Conservation (phyloP, 495 filamentous ascomycete genomes). For the Neurospora sp. region DNA sequence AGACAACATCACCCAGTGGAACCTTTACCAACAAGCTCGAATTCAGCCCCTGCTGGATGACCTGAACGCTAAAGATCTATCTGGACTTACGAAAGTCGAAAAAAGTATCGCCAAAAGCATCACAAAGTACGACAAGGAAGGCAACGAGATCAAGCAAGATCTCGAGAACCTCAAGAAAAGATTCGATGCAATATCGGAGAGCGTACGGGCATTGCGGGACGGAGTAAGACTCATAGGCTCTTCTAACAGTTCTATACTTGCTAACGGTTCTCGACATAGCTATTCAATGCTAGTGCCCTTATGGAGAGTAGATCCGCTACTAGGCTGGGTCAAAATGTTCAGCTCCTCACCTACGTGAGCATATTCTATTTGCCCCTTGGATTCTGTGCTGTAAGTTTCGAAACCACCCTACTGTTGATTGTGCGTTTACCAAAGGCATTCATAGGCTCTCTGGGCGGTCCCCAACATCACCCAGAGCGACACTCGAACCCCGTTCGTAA, state of each 20-base stretch:
- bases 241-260: background rate
- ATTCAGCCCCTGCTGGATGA: background rate
- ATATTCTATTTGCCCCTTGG: slow-evolving; percentile 27
- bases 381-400: slow-evolving; percentile 19
- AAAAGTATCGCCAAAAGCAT: background rate
- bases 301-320: slow-evolving; percentile 27
- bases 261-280: too few relatives aligned
- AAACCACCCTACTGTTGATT: too few relatives aligned
- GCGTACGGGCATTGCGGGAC: background rate
- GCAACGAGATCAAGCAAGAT: background rate
- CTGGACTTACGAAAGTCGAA: too few relatives aligned
- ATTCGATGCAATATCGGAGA: background rate
- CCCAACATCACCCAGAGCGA: background rate
- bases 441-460: background rate
- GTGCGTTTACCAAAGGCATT: too few relatives aligned
- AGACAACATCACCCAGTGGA: background rate
- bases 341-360: slow-evolving; percentile 27
- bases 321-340: slow-evolving; percentile 25
- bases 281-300: slow-evolving; percentile 15
- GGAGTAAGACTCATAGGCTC: background rate
- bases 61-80: too few relatives aligned
- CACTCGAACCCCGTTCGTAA: background rate
- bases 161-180: background rate
- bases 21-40: background rate
- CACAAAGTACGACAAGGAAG: background rate